These are phyloP conservation scores for Cylindrodendrum hubeiense DNA, from an alignment of 2,329 filamentous ascomycete genomes.

Conservation along the genomic window DNA sequence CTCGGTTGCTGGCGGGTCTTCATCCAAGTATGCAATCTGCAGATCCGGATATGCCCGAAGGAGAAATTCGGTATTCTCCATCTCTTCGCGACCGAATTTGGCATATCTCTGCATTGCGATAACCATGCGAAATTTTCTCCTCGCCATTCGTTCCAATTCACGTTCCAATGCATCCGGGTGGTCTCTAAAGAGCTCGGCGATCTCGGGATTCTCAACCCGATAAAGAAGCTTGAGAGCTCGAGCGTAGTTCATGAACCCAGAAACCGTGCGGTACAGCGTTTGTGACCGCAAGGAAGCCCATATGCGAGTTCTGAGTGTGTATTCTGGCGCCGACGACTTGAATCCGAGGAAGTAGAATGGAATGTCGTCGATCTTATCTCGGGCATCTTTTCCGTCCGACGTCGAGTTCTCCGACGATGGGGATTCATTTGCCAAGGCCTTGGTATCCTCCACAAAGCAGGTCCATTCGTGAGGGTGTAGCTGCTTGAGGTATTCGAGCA, in stretches of 20 bases:
- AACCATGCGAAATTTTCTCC: conserved; percentile 97
- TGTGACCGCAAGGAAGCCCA: conserved; percentile 98
- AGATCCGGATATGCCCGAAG: conserved; percentile 97
- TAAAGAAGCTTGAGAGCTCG: conserved; percentile 98
- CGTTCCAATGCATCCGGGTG: conserved; percentile 99
- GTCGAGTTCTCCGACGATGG: conserved; percentile 73
- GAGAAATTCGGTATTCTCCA: conserved; percentile 98
- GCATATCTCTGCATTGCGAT: conserved; percentile 99
- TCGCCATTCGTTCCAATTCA: conserved; percentile 97
- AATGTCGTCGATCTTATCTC: conserved; percentile 99
- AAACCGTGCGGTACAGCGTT: conserved; percentile 97
- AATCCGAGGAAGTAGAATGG: conserved; percentile 99
- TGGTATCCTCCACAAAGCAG: conserved; percentile 99
- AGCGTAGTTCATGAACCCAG: conserved; percentile 99
- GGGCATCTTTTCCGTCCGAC: conserved; percentile 89
- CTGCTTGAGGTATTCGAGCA: conserved; percentile 97
- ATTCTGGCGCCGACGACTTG: conserved; percentile 98
- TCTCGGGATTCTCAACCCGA: conserved; percentile 97
- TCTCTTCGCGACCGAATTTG: conserved; percentile 99
- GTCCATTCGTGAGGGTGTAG: conserved; percentile 99
- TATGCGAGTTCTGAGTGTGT: conserved; percentile 96
- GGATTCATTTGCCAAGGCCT: conserved; percentile 93
- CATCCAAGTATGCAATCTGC: conserved; percentile 97
- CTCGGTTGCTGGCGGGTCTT: conserved; percentile 89
- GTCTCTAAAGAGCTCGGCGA: conserved; percentile 99